Conservation (phyloP, 2,329 filamentous ascomycete genomes). For the Neonectria magnoliae region DNA sequence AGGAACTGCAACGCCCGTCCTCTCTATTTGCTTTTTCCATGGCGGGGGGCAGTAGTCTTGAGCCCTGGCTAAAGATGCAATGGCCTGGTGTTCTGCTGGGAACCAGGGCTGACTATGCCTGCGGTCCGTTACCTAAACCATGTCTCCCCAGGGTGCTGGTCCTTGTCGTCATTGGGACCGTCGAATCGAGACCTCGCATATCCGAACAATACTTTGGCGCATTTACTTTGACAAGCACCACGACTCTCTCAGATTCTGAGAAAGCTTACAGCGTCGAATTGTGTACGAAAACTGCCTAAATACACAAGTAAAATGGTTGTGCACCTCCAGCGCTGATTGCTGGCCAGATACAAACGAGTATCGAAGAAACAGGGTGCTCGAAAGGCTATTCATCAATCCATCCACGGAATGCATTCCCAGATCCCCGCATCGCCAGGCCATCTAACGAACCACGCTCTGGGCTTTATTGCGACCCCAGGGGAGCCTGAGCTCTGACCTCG, state of each 20-base stretch:
- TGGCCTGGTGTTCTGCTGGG: conserved; percentile 25
- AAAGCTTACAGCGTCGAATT: neutral
- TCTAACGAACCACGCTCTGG: conserved; percentile 14
- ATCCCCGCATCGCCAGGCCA: conserved; percentile 14
- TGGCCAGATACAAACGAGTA: neutral
- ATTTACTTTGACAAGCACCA: conserved; percentile 9
- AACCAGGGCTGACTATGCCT: conserved; percentile 24
- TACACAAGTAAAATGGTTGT: neutral
- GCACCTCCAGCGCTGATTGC: neutral
- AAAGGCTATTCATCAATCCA: conserved; percentile 2
- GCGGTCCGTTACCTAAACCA: conserved; percentile 13
- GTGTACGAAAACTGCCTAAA: neutral
- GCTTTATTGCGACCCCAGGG: conserved; percentile 6
- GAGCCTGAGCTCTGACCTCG: conserved; percentile 3
- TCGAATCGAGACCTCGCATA: conserved; percentile 9
- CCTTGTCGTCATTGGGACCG: conserved; percentile 22
- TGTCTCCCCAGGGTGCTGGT: conserved; percentile 16
- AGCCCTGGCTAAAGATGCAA: conserved; percentile 29
- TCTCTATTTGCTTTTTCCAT: conserved; percentile 34
- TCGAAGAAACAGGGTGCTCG: neutral
- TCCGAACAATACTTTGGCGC: conserved; percentile 3
- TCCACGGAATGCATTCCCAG: neutral
- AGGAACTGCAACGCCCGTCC: conserved; percentile 21
- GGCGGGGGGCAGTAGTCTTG: conserved; percentile 27
- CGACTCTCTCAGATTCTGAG: neutral